Evolutionary conservation across 148 eudicot species (phyloP).

Genomic region (Tetragonia tetragonoides): DNA sequence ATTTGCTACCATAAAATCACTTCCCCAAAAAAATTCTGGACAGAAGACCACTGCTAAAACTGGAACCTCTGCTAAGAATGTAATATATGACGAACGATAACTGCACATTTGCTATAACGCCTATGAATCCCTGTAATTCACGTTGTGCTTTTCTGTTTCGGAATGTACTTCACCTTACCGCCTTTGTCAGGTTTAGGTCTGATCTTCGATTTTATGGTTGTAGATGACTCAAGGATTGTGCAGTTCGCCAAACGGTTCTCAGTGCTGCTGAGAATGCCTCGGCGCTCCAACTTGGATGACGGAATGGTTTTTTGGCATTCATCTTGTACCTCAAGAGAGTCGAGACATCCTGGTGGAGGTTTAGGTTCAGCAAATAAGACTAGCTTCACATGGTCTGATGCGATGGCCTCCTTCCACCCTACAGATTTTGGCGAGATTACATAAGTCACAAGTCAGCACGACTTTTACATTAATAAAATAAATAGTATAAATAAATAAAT

Average conservation of each 20-base stretch:
- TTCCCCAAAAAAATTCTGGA: slow-evolving; percentile 36
- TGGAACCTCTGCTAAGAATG: slow-evolving; percentile 43
- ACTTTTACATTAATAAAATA: too few species aligned
- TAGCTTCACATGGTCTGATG: slow-evolving; percentile 59
- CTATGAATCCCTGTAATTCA: slow-evolving; percentile 26
- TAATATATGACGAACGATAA: slow-evolving; percentile 21
- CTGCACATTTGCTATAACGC: slow-evolving; percentile 46
- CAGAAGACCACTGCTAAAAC: slow-evolving; percentile 50
- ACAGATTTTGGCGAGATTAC: slow-evolving; percentile 16
- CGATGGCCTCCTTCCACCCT: slow-evolving; percentile 92
- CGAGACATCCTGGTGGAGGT: slow-evolving; percentile 28
- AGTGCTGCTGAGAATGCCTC: slow-evolving; percentile 26
- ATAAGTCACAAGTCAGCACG: not conserved
- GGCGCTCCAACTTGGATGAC: slow-evolving; percentile 24
- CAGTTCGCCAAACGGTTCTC: slow-evolving; percentile 22
- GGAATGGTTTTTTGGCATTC: slow-evolving; percentile 19
- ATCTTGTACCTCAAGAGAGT: slow-evolving; percentile 25
- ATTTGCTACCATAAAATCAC: slow-evolving; percentile 20
- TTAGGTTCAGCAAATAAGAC: slow-evolving; percentile 40
- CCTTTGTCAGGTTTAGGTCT: slow-evolving; percentile 45
- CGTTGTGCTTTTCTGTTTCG: slow-evolving; percentile 38
- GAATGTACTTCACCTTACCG: slow-evolving; percentile 50
- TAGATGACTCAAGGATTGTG: slow-evolving; percentile 24
- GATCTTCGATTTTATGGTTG: slow-evolving; percentile 35
- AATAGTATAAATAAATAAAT: too few species aligned